Evolutionary conservation across 1,284 basidiomycete genomes (phyloP).

Genomic region (Cryptococcus maquisensis): DNA sequence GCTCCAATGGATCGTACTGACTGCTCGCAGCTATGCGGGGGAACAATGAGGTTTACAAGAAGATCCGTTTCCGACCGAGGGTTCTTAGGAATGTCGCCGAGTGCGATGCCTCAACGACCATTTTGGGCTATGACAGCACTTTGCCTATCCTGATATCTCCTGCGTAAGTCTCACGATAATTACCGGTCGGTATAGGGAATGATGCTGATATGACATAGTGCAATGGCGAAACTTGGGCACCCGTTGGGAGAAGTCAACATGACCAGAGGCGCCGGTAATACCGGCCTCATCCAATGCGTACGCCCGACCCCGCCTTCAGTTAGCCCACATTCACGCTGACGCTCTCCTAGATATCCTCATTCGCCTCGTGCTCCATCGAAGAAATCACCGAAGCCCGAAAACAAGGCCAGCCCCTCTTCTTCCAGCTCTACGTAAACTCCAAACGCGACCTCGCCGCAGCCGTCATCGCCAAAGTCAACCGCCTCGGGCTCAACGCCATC

Average conservation of each 20-base stretch:
- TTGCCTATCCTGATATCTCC: slow-evolving; percentile 81
- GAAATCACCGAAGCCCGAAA: slow-evolving; percentile 49
- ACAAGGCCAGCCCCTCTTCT: slow-evolving; percentile 70
- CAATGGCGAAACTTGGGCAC: slow-evolving; percentile 85
- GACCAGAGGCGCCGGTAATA: slow-evolving; percentile 65
- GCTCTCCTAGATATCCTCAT: slow-evolving; percentile 61
- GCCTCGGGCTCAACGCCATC: slow-evolving; percentile 63
- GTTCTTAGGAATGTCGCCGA: slow-evolving; percentile 66
- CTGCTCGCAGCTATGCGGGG: slow-evolving; percentile 50
- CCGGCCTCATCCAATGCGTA: slow-evolving; percentile 76
- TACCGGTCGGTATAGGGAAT: background rate
- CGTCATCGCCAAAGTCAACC: slow-evolving; percentile 67
- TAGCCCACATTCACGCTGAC: background rate
- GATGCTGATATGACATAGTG: slow-evolving; percentile 47
- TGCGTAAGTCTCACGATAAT: slow-evolving; percentile 41
- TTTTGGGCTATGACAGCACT: slow-evolving; percentile 68
- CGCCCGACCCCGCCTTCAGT: slow-evolving; percentile 13
- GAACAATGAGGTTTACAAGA: slow-evolving; percentile 68
- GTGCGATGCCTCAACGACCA: slow-evolving; percentile 69
- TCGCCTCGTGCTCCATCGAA: slow-evolving; percentile 69
- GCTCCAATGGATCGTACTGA: background rate
- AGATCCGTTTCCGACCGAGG: slow-evolving; percentile 76
- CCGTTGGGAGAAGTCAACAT: slow-evolving; percentile 83
- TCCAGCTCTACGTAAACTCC: slow-evolving; percentile 77
- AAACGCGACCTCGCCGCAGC: slow-evolving; percentile 65